These are phyloP conservation scores for Populus hybrid DNA, from an alignment of 441 rosid species.

Conservation along the genomic window DNA sequence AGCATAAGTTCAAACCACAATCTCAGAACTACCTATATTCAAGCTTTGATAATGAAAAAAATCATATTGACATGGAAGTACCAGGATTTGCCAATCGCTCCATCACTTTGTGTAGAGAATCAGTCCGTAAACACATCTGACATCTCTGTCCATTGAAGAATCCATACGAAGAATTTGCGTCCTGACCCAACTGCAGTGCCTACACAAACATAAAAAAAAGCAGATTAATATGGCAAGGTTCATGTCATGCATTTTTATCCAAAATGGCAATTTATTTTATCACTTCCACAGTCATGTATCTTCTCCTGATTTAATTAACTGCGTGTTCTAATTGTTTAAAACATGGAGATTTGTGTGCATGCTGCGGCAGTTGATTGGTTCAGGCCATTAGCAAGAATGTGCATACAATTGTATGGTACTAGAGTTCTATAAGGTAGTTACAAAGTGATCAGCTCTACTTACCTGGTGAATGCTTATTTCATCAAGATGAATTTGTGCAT, in stretches of 20 bases:
- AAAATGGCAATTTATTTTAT: neutral
- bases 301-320: neutral
- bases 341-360: neutral
- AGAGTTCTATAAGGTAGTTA: neutral
- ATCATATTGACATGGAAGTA: constrained; percentile 13
- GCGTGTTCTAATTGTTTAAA: neutral
- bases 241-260: neutral
- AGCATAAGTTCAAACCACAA: neutral
- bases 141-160: constrained; percentile 71
- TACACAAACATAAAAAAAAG: constrained; percentile 23
- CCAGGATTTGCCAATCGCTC: constrained; percentile 83
- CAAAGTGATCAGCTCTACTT: constrained; percentile 18
- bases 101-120: constrained; percentile 60
- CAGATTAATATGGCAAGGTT: neutral
- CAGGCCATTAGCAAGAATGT: neutral
- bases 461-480: constrained; percentile 95
- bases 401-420: neutral
- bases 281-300: neutral
- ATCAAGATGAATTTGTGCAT: constrained; percentile 85
- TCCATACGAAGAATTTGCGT: constrained; percentile 55
- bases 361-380: neutral
- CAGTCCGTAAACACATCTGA: constrained; percentile 69
- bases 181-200: constrained; percentile 98
- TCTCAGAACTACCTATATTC: neutral
- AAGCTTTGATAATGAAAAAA: neutral